Evolutionary conservation across 306 rosid genomes (phyloP).

Genomic region (Morella rubra): DNA sequence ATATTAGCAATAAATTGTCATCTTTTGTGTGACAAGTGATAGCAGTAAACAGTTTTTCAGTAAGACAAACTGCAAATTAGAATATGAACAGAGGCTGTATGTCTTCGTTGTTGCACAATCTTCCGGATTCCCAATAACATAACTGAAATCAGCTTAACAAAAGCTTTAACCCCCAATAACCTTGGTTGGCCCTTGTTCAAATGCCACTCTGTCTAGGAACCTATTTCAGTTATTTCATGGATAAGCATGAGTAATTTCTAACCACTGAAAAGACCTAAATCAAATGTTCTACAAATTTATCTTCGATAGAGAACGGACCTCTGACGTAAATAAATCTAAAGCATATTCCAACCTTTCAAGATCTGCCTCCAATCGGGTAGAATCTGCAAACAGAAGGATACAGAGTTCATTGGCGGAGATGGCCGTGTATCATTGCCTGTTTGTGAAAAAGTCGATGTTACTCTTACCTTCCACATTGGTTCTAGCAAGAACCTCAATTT

Average conservation of each 20-base stretch:
- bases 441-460: background rate
- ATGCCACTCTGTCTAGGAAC: background rate
- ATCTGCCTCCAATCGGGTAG: slow-evolving; percentile 40
- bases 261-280: background rate
- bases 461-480: slow-evolving; percentile 47
- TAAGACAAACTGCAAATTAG: background rate
- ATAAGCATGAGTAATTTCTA: background rate
- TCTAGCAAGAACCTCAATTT: slow-evolving; percentile 52
- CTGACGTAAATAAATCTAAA: slow-evolving; percentile 41
- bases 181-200: background rate
- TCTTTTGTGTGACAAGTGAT: background rate
- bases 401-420: background rate
- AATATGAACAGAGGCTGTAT: background rate
- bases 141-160: background rate
- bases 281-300: slow-evolving; percentile 6
- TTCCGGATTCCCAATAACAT: background rate
- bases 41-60: background rate
- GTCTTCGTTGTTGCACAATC: background rate
- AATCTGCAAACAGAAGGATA: slow-evolving; percentile 46
- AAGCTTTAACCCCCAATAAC: background rate
- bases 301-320: slow-evolving; percentile 48
- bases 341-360: slow-evolving; percentile 56
- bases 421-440: background rate
- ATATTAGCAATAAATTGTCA: background rate
- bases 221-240: background rate